Evolutionary conservation across 805 yeast genomes (phyloP).

Genomic region (Candida corydali): DNA sequence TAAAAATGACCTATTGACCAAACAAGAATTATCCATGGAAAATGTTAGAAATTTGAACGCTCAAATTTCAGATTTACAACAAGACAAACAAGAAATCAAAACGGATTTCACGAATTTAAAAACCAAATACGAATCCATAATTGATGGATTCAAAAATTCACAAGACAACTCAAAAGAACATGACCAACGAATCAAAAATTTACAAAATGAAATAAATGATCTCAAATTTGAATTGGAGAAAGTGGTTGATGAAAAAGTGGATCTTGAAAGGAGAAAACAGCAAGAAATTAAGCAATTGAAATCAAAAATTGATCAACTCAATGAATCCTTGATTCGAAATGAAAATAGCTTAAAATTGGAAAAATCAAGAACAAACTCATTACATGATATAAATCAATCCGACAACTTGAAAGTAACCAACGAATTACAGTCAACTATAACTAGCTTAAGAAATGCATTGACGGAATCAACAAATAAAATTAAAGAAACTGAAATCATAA

Average conservation of each 20-base stretch:
- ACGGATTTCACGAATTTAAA: slow-evolving; percentile 38
- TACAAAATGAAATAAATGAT: slow-evolving; percentile 74
- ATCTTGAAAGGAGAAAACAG: slow-evolving; percentile 55
- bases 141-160: too few species aligned
- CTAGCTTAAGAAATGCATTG: slow-evolving; percentile 52
- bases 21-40: slow-evolving; percentile 37
- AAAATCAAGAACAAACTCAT: slow-evolving; percentile 14
- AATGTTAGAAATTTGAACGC: slow-evolving; percentile 26
- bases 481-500: slow-evolving; percentile 53
- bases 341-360: slow-evolving; percentile 24
- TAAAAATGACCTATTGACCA: slow-evolving; percentile 37
- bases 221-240: slow-evolving; percentile 61
- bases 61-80: slow-evolving; percentile 38
- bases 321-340: slow-evolving; percentile 34
- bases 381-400: slow-evolving; percentile 16
- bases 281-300: slow-evolving; percentile 62
- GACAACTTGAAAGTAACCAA: slow-evolving; percentile 7
- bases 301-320: slow-evolving; percentile 39
- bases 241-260: slow-evolving; percentile 42
- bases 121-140: slow-evolving; percentile 31
- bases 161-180: slow-evolving; percentile 68
- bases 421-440: slow-evolving; percentile 26
- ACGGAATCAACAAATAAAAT: slow-evolving; percentile 46
- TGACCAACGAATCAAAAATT: slow-evolving; percentile 52
- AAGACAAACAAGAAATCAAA: slow-evolving; percentile 37